Base-by-base conservation (phyloP, 306 rosid species). In the Vicia sativa region DNA sequence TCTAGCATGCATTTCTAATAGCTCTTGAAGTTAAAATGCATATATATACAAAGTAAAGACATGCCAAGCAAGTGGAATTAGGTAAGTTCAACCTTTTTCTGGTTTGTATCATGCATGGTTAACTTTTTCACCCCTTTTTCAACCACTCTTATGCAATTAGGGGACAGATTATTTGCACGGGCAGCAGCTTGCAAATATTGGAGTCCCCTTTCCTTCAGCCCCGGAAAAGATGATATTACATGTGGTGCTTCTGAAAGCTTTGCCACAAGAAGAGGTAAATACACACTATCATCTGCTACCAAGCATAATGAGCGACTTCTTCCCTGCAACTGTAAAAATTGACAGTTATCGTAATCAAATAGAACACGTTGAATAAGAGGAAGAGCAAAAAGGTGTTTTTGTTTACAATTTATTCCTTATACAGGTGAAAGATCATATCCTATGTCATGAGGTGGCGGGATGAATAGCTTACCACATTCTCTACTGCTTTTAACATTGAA, bases 211-310 rank as follows among this genome's bases (percentile, higher is more conserved):
- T 67, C 80, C 75, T 81, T 76, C 64, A 92, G 78, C 71, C 96
- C 93, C 1, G 93, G 96, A 74, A 92, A 80, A 61, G 82, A 79
- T 37, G 93, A 84, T 56, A 84, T 79, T 56, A 90, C 70, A 57
- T 71, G 86, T 38, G 89, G 57, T 48, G 83, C 75, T 57, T 82
- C 68, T 2, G 84, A 83, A 75, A 87, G 78, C 75, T 72, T 82
- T 28, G 93, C 86, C 70, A 81, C 72, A 4, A 87, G 83, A 74
- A 90, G 89, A 50, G 96, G 84, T 76, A 87, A 69, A 83, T 81
- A 83, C 68, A 90, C 62, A 58, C 96, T 86, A 70, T 92, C 98
- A 80, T 90, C 98, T 50, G 87, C 89, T 67, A 86, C 86, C 78
- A 92, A 14, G 78, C 98, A 87, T 49, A 85, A 77, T 7, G 82